These are phyloP conservation scores for Heliosperma pusillum DNA, from an alignment of 148 eudicot genomes.

Conservation along the genomic window DNA sequence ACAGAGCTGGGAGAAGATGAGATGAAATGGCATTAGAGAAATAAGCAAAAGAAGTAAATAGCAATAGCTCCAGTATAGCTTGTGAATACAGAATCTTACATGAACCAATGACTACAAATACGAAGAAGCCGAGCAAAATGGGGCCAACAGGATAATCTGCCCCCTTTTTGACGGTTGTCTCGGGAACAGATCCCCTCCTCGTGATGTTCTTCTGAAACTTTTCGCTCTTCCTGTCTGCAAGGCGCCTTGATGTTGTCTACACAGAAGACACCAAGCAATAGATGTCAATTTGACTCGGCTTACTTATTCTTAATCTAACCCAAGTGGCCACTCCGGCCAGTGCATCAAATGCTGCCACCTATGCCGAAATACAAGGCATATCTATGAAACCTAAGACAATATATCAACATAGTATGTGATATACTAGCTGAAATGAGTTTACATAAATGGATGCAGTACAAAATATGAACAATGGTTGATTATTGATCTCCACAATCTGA, in stretches of 20 bases:
- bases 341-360: too few species aligned
- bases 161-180: conserved; percentile 68
- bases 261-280: neutral
- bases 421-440: neutral
- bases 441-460: neutral
- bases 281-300: neutral
- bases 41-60: neutral
- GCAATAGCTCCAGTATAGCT: neutral
- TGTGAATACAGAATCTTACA: conserved; percentile 40
- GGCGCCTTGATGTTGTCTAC: conserved; percentile 74
- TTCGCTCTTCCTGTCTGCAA: conserved; percentile 73
- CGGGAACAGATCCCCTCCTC: conserved; percentile 70
- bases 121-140: conserved; percentile 64
- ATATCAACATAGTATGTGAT: too few species aligned
- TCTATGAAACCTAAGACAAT: too few species aligned
- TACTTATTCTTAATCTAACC: too few species aligned
- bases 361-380: too few species aligned
- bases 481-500: too few species aligned
- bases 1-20: conserved; percentile 41
- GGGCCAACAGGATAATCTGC: conserved; percentile 66
- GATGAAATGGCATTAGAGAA: neutral
- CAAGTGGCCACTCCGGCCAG: too few species aligned
- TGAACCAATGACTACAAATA: conserved; percentile 86
- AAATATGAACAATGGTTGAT: too few species aligned
- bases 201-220: conserved; percentile 76